Base-by-base conservation (phyloP, 106 monocot species). In the Platanthera zijinensis region DNA sequence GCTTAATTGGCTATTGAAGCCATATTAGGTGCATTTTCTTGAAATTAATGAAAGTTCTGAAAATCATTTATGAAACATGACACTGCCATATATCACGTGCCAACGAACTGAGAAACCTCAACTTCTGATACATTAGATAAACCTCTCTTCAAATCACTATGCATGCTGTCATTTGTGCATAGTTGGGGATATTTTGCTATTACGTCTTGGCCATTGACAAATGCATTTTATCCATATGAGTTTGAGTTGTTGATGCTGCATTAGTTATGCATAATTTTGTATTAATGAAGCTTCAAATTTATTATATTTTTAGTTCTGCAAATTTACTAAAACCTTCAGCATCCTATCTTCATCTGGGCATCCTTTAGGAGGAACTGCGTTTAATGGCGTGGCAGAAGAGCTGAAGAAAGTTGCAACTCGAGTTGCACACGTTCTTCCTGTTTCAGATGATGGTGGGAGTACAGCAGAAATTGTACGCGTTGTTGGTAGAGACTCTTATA, bases 381-480 rank as follows among this genome's bases (percentile, higher is more conserved):
- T 94, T 80, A 94, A 99, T 79, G 90, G 99, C 18, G 94, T 99
- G 21, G 88, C 89, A 17, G 99, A 99, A 76, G 94, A 94, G 77
- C 59, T 99, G 50, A 99, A 94, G 70, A 94, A 90, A 74, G 79
- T 92, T 49, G 92, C 94, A 13, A 99, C 94, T 50, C 79, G 88
- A 78, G 99, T 99, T 59, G 88, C 90, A 8, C 99, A 99, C 77
- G 94, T 99, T 73, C 91, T 99, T 75, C 99, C 92, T 32, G 94
- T 99, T 74, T 94, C 99, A 8, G 94, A 99, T 70, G 94, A 99
- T 80, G 99, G 99, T 59, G 99, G 99, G 39, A 99, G 99, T 77
- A 99, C 99, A 19, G 91, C 94, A 53, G 94, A 99, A 86, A 99
- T 99, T 72, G 99, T 99, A 67, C 92, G 92, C 21, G 89, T 99